Percentiles rank a stretch among this genome's conserved stretches.
Conservation (phyloP, 2,329 filamentous ascomycete species). For the Aspergillus arachidicola region DNA sequence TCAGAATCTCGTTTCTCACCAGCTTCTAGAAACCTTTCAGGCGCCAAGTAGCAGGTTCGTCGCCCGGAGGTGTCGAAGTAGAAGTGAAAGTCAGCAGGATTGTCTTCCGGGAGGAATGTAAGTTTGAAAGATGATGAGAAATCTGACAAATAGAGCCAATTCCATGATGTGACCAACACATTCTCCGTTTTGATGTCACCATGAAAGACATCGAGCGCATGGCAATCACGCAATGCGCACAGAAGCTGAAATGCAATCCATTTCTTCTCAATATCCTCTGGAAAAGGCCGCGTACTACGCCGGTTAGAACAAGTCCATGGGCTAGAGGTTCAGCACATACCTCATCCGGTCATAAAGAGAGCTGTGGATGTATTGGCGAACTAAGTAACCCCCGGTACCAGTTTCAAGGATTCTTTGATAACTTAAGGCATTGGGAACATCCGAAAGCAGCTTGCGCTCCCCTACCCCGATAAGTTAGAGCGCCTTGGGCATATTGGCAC, state of each 20-base stretch:
- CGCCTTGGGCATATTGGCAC: background rate
- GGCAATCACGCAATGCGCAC: slow-evolving; percentile 88
- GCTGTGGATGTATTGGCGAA: slow-evolving; percentile 93
- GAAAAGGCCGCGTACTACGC: slow-evolving; percentile 83
- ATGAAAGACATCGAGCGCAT: slow-evolving; percentile 85
- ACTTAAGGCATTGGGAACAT: slow-evolving; percentile 86
- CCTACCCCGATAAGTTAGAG: slow-evolving; percentile 51
- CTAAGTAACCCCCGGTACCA: slow-evolving; percentile 85
- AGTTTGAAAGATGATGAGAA: slow-evolving; percentile 97
- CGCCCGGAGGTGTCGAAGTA: slow-evolving; percentile 94
- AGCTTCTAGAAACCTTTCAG: slow-evolving; percentile 81
- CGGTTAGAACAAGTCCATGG: slow-evolving; percentile 26
- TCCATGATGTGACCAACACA: slow-evolving; percentile 95
- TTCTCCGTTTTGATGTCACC: slow-evolving; percentile 99
- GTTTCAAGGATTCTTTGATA: slow-evolving; percentile 94
- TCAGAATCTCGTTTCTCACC: slow-evolving; percentile 66
- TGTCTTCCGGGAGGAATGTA: slow-evolving; percentile 89
- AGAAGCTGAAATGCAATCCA: slow-evolving; percentile 97
- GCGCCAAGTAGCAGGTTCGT: slow-evolving; percentile 91
- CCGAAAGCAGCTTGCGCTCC: slow-evolving; percentile 75
- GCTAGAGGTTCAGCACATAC: slow-evolving; percentile 32
- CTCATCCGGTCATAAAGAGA: slow-evolving; percentile 92
- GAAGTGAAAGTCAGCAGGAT: slow-evolving; percentile 95
- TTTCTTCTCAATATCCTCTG: slow-evolving; percentile 98
- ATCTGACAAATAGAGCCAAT: slow-evolving; percentile 97